These are phyloP conservation scores for Penicillium psychrosexuale DNA, from an alignment of 2,329 filamentous ascomycete species.

Conservation along the genomic window DNA sequence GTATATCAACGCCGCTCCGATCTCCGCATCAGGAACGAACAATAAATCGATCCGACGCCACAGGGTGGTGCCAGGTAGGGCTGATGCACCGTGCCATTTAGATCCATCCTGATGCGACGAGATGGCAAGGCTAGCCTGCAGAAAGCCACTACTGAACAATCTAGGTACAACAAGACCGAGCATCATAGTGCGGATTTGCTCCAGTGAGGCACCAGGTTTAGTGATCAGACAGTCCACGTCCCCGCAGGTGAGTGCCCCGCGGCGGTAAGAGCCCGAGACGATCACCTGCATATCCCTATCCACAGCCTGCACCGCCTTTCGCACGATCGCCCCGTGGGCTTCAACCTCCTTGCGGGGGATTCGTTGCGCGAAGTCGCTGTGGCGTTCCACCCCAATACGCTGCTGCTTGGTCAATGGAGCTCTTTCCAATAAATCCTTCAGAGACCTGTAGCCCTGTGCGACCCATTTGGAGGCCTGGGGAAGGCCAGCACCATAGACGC, in stretches of 20 bases:
- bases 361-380: constrained; percentile 71
- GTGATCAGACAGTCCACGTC: constrained; percentile 87
- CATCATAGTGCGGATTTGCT: constrained; percentile 60
- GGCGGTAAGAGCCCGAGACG: constrained; percentile 79
- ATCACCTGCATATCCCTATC: constrained; percentile 67
- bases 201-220: constrained; percentile 56
- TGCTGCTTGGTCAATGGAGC: constrained; percentile 68
- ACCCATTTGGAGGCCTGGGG: constrained; percentile 72
- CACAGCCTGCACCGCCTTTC: constrained; percentile 54
- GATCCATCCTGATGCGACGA: constrained; percentile 57
- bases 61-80: constrained; percentile 56
- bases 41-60: constrained; percentile 86
- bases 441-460: constrained; percentile 66
- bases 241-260: constrained; percentile 69
- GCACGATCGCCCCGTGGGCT: constrained; percentile 64
- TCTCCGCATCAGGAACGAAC: constrained; percentile 72
- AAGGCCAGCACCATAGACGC: constrained; percentile 75
- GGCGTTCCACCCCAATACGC: constrained; percentile 71
- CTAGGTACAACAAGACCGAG: constrained; percentile 61
- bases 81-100: constrained; percentile 87
- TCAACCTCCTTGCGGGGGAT: constrained; percentile 77
- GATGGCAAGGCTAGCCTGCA: constrained; percentile 67
- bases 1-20: constrained; percentile 85
- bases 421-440: constrained; percentile 65
- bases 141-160: constrained; percentile 61